These are phyloP conservation scores for Psilocybe subaeruginosa DNA, from an alignment of 768 basidiomycete species.

Conservation along the genomic window DNA sequence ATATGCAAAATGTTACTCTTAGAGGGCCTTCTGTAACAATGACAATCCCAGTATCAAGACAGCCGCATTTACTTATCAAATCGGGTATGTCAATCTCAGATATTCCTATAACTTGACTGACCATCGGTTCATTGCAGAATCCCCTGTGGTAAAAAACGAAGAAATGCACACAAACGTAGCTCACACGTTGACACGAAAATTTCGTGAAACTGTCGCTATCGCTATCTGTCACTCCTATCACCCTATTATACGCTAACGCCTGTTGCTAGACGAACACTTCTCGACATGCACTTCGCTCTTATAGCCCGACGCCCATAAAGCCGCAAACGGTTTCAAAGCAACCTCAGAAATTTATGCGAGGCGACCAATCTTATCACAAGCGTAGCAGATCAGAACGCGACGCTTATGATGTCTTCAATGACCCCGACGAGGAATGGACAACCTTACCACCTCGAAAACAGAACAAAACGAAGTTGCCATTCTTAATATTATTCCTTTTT, in stretches of 20 bases:
- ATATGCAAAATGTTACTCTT: no score
- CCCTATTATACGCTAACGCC: neutral
- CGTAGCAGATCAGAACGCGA: constrained; percentile 15
- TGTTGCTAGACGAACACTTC: neutral
- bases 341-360: neutral
- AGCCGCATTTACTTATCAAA: no score
- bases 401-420: constrained; percentile 30
- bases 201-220: neutral
- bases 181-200: neutral
- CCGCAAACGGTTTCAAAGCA: neutral
- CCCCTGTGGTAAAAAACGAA: no score
- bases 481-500: neutral
- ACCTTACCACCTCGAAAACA: constrained; percentile 38
- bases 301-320: neutral
- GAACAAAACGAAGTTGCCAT: constrained; percentile 25
- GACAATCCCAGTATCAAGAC: no score
- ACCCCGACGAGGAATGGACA: constrained; percentile 40
- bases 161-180: no score
- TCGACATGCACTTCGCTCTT: neutral
- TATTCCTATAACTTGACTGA: no score
- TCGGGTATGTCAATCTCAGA: no score
- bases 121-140: no score
- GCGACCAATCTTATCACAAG: neutral
- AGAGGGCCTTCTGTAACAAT: no score
- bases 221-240: neutral